Base-by-base conservation (phyloP, 1,284 basidiomycete genomes). In the Mycosarcoma mackinlayi region DNA sequence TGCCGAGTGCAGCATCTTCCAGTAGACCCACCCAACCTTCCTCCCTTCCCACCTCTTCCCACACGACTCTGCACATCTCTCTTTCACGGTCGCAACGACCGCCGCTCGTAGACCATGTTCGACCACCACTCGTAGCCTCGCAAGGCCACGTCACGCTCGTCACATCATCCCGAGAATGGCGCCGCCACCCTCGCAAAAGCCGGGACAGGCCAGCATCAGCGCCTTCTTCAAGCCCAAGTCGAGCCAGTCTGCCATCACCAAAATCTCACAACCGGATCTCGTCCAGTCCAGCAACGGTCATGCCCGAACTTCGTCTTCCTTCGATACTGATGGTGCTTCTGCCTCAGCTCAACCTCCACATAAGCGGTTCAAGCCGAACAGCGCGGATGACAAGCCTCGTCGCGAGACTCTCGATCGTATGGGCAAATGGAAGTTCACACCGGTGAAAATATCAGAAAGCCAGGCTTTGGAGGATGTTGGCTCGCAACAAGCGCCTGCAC, bases 211-310 rank as follows among this genome's bases (percentile, higher is more conserved):
- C n/a, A 67, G 54, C 55, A 67, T 74, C 53, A 70, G 67, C 63
- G 56, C 67, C 37, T 74, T 74, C 52, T 74, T 74, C 58, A 70
- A 71, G 23, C 63, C 71, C 19, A 74, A 71, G 25, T 37, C 50
- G 10, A 24, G 34, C 30, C 30, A 42, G 2, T 3, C 39, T 1
- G 8, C 16, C 35, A 59, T 59, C 40, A 41, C 46, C 23, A 58
- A 58, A 23, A 10, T 19, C 77, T 80, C 56, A n/a, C 63, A 66
- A 34, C 56, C 47, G 6, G 52, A 66, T 28, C 51, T 47, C n/a
- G 19, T 40, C 11, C 30, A 38, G 14, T 13, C 41, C 19, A 31
- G 44, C 33, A 51, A 55, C n/a, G 40, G 45, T 9, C 33, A 41
- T 14, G 25, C 33, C 28, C 37, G 56, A 19, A 44, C 33, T 23